Evolutionary conservation across 2,329 filamentous ascomycete genomes (phyloP).

Genomic region (Tolypocladium sp.): DNA sequence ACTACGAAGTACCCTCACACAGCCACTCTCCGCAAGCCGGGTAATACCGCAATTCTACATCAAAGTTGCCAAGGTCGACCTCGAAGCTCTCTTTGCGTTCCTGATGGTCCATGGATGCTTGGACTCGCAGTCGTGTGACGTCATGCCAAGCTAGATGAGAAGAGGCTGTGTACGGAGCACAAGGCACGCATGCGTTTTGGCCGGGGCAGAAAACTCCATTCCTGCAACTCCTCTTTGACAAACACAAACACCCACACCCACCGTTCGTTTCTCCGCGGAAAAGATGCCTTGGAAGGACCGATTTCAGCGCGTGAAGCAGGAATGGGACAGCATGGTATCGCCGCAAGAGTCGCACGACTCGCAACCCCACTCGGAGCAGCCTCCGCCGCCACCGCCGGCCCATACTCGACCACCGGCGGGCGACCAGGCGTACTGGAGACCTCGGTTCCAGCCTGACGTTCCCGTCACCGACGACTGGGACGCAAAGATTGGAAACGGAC

Average conservation of each 20-base stretch:
- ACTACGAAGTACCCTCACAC: background rate
- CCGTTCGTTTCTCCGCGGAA: background rate
- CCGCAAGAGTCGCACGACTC: constrained; percentile 4
- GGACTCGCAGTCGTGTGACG: background rate
- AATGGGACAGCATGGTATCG: constrained; percentile 24
- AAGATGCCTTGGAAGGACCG: constrained; percentile 27
- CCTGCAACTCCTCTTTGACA: background rate
- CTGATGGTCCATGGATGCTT: no score
- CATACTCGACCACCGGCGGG: constrained; percentile 5
- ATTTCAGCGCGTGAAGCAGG: constrained; percentile 27
- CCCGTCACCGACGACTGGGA: constrained; percentile 42
- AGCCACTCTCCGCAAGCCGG: background rate
- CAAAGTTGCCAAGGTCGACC: background rate
- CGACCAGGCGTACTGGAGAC: constrained; percentile 38
- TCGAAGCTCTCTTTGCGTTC: background rate
- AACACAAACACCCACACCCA: background rate
- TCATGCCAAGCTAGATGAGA: background rate
- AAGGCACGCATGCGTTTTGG: background rate
- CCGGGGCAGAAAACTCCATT: background rate
- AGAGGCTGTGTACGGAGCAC: background rate
- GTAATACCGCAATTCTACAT: background rate
- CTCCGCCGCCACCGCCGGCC: background rate
- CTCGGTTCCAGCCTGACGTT: constrained; percentile 35
- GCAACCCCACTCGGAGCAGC: constrained; percentile 5
- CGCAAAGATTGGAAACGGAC: constrained; percentile 43